phyloP scores from a whole-genome alignment of 1,284 basidiomycete genomes.

The Malassezia equina region DNA sequence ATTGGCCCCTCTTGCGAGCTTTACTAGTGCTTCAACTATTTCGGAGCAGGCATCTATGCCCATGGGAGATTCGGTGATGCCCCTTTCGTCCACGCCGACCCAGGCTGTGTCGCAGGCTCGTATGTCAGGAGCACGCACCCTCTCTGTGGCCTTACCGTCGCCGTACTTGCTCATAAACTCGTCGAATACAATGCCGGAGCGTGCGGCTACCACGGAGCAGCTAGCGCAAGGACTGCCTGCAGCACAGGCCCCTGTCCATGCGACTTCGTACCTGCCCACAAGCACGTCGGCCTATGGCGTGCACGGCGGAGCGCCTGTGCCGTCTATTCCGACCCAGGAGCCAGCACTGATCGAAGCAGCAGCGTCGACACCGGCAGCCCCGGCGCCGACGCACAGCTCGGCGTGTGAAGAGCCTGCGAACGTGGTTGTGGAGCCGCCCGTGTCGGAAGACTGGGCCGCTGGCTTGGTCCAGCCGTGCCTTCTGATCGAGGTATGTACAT shows the following conservation, averaged over 20 bases:
- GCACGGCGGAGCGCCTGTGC: neutral
- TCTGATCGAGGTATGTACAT: conserved; percentile 11
- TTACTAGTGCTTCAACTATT: neutral
- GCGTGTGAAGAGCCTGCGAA: neutral
- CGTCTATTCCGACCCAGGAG: neutral
- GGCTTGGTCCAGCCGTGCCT: conserved; percentile 9
- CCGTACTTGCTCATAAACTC: neutral
- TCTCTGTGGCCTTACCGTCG: neutral
- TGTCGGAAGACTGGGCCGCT: neutral
- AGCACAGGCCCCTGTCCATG: too few relatives aligned
- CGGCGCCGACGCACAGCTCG: neutral
- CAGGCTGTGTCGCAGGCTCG: neutral
- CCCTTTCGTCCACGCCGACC: neutral
- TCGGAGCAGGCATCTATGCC: neutral
- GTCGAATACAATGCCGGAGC: neutral
- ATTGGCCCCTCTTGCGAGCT: conserved; percentile 1
- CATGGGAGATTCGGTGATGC: neutral
- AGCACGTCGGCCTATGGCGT: neutral
- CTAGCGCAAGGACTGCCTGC: too few relatives aligned
- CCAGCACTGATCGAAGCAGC: neutral
- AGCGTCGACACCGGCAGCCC: neutral
- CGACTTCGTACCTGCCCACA: too few relatives aligned
- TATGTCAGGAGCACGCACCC: neutral
- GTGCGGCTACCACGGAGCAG: neutral
- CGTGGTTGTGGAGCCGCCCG: neutral